Evolutionary conservation across 495 filamentous ascomycete species (phyloP).

Genomic region (Penicillium silybi): DNA sequence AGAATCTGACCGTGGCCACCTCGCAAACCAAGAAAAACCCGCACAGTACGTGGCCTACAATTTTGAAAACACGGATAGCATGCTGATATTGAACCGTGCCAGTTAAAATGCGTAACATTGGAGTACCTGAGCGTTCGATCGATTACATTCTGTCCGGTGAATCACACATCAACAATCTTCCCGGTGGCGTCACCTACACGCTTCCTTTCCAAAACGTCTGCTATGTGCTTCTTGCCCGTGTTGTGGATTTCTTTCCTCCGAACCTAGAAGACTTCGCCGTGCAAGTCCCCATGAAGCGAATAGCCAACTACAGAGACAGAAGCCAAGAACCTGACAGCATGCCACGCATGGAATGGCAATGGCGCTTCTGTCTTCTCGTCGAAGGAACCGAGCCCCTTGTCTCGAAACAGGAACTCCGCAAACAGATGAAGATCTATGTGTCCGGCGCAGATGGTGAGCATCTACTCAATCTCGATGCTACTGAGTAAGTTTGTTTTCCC

Average conservation of each 20-base stretch:
- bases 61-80: background rate
- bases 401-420: constrained; percentile 28
- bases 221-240: constrained; percentile 63
- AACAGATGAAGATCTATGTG: constrained; percentile 61
- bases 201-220: constrained; percentile 72
- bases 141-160: constrained; percentile 40
- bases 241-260: constrained; percentile 76
- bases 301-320: constrained; percentile 41
- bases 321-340: constrained; percentile 30
- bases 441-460: constrained; percentile 59
- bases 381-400: constrained; percentile 49
- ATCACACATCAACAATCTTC: constrained; percentile 39
- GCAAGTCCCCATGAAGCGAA: constrained; percentile 38
- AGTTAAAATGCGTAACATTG: constrained; percentile 35
- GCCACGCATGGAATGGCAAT: constrained; percentile 57
- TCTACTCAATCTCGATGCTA: constrained; percentile 62
- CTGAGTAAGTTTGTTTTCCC: constrained; percentile 49
- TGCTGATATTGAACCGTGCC: constrained; percentile 1
- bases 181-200: constrained; percentile 38
- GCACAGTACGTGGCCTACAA: constrained; percentile 26
- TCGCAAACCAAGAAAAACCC: constrained; percentile 37
- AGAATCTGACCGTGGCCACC: constrained; percentile 14
- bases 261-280: constrained; percentile 71
- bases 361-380: constrained; percentile 72
- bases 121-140: constrained; percentile 27